Evolutionary conservation across 306 rosid genomes (phyloP).

Genomic region (Luffa acutangula): DNA sequence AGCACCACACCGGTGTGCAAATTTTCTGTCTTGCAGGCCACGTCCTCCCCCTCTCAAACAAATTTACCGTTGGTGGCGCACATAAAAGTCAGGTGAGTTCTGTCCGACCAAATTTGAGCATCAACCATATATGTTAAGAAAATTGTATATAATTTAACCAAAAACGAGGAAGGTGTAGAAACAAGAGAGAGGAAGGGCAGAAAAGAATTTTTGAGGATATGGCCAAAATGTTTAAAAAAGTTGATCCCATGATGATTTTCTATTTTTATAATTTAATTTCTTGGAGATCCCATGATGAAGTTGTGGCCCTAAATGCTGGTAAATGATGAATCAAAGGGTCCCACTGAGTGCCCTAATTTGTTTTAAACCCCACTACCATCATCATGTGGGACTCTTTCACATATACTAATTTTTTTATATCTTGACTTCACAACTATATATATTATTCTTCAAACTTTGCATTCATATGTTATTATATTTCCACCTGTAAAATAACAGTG

Average conservation of each 20-base stretch:
- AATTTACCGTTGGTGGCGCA: too few relatives aligned
- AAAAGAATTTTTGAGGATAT: not conserved
- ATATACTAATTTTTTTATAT: not conserved
- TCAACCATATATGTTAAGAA: not conserved
- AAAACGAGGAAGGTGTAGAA: not conserved
- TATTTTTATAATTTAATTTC: not conserved
- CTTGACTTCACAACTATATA: not conserved
- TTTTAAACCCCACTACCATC: conserved; percentile 3
- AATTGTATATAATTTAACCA: not conserved
- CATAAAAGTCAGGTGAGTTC: too few relatives aligned
- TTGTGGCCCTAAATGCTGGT: conserved; percentile 38
- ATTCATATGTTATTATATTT: not conserved
- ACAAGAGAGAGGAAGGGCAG: not conserved
- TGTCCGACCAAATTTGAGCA: too few relatives aligned
- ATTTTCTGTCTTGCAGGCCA: too few relatives aligned
- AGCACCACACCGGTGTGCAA: too few relatives aligned
- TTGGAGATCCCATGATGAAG: conserved; percentile 18
- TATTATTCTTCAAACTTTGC: not conserved
- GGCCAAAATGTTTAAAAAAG: not conserved
- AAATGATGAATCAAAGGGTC: conserved; percentile 33
- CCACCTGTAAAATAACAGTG: too few relatives aligned
- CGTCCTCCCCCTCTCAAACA: too few relatives aligned
- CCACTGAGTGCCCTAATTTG: conserved; percentile 15
- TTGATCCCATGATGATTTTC: not conserved
- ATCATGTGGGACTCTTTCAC: not conserved